These are phyloP conservation scores for Hypoxylon fuscum DNA, from an alignment of 495 filamentous ascomycete species.

Conservation along the genomic window DNA sequence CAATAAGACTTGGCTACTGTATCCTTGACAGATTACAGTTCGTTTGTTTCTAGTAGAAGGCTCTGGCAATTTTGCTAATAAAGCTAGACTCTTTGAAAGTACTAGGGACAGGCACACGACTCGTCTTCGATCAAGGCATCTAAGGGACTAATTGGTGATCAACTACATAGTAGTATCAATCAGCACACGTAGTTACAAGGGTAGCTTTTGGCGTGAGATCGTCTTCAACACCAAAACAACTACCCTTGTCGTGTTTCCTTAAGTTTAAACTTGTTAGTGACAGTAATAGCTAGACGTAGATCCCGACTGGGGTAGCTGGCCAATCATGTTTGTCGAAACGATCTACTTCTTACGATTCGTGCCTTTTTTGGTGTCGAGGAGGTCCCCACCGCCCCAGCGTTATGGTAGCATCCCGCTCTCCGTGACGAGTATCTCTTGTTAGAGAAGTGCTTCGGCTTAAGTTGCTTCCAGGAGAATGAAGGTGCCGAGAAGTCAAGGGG, in stretches of 20 bases:
- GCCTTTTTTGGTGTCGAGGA: conserved; percentile 19
- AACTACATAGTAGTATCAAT: conserved; percentile 10
- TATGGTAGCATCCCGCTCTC: conserved; percentile 44
- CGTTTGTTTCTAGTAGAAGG: background rate
- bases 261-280: conserved; percentile 25
- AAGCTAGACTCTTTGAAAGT: conserved; percentile 12
- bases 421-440: conserved; percentile 44
- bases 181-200: conserved; percentile 19
- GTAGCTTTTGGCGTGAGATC: conserved; percentile 32
- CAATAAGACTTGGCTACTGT: background rate
- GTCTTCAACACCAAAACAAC: conserved; percentile 32
- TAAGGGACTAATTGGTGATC: conserved; percentile 20
- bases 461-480: conserved; percentile 40
- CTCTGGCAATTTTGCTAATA: background rate
- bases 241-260: conserved; percentile 22
- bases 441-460: conserved; percentile 51
- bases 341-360: conserved; percentile 25
- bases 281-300: conserved; percentile 29
- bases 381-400: conserved; percentile 33
- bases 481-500: conserved; percentile 24
- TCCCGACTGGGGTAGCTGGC: conserved; percentile 29
- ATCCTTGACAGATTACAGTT: background rate
- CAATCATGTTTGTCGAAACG: conserved; percentile 19
- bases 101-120: conserved; percentile 5
- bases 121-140: conserved; percentile 15